Percentiles rank a stretch among this genome's conserved stretches.
phyloP scores from a whole-genome alignment of 352 stramenopile genomes.

The Peronospora tabacina region DNA sequence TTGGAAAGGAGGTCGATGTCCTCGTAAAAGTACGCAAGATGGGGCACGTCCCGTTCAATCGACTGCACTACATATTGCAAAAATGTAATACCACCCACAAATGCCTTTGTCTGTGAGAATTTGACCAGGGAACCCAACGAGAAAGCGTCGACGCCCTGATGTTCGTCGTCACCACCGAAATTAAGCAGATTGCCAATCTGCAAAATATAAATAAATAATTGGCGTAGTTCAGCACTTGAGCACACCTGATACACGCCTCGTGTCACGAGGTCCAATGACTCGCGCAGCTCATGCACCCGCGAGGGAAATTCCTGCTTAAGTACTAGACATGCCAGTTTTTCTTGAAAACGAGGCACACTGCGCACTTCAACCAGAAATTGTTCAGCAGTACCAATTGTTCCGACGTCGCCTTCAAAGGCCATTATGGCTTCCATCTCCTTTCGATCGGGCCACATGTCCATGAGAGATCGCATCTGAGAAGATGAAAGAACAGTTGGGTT shows the following conservation, averaged over 20 bases:
- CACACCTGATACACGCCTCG: conserved; percentile 73
- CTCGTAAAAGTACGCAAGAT: conserved; percentile 67
- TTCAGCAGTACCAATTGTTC: conserved; percentile 54
- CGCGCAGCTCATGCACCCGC: conserved; percentile 61
- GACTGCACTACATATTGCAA: conserved; percentile 84
- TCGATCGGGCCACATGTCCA: conserved; percentile 81
- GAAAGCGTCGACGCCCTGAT: conserved; percentile 48
- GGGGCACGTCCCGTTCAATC: conserved; percentile 70
- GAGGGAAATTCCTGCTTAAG: conserved; percentile 83
- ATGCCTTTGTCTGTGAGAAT: conserved; percentile 83
- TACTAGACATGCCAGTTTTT: conserved; percentile 66
- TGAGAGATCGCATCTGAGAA: conserved; percentile 69
- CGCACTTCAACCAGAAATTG: conserved; percentile 73
- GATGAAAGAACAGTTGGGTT: conserved; percentile 69
- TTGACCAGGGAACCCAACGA: conserved; percentile 75
- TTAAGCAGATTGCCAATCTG: conserved; percentile 73
- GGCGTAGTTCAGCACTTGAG: conserved; percentile 55
- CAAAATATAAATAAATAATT: conserved; percentile 85
- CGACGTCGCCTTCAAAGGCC: conserved; percentile 55
- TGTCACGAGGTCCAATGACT: conserved; percentile 73
- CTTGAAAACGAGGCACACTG: conserved; percentile 57
- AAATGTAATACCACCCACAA: conserved; percentile 73
- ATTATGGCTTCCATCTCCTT: conserved; percentile 65
- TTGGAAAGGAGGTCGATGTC: conserved; percentile 69
- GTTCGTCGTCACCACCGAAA: conserved; percentile 49